A percentile compares a stretch with the other conserved stretches of the same genome.
These are phyloP conservation scores for Mucor sp. DNA, from an alignment of 371 early-diverging fungal genomes.

Conservation along the genomic window DNA sequence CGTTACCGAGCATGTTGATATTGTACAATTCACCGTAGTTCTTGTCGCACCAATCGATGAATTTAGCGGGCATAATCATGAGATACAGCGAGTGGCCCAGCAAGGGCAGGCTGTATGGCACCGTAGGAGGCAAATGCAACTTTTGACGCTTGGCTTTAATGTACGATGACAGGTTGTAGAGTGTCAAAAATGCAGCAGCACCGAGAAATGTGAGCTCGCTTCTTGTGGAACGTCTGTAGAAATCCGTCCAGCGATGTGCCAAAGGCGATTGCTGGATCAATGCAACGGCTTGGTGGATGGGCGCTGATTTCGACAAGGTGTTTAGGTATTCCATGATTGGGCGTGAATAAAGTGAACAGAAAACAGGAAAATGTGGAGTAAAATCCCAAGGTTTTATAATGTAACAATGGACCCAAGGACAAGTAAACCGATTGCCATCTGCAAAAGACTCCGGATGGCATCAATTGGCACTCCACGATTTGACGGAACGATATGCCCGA, in stretches of 20 bases:
- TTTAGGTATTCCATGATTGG: background rate
- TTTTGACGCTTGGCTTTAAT: slow-evolving; percentile 27
- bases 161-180: slow-evolving; percentile 27
- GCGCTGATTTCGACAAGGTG: background rate
- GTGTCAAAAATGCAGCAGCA: slow-evolving; percentile 29
- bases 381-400: background rate
- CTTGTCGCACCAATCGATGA: slow-evolving; percentile 38
- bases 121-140: slow-evolving; percentile 32
- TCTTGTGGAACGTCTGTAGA: slow-evolving; percentile 30
- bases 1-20: slow-evolving; percentile 22
- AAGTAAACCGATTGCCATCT: background rate
- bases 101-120: slow-evolving; percentile 35
- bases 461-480: background rate
- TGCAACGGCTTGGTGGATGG: slow-evolving; percentile 18
- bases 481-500: background rate
- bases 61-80: slow-evolving; percentile 19
- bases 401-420: background rate
- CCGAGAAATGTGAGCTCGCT: slow-evolving; percentile 28
- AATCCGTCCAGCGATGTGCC: background rate
- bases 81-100: slow-evolving; percentile 38
- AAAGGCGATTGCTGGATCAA: slow-evolving; percentile 7
- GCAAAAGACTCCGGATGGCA: slow-evolving; percentile 1
- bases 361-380: background rate
- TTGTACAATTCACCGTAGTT: slow-evolving; percentile 40
- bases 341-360: background rate